Evolutionary conservation across 208 protist species (phyloP).

Genomic region (Trypanosoma caninum): DNA sequence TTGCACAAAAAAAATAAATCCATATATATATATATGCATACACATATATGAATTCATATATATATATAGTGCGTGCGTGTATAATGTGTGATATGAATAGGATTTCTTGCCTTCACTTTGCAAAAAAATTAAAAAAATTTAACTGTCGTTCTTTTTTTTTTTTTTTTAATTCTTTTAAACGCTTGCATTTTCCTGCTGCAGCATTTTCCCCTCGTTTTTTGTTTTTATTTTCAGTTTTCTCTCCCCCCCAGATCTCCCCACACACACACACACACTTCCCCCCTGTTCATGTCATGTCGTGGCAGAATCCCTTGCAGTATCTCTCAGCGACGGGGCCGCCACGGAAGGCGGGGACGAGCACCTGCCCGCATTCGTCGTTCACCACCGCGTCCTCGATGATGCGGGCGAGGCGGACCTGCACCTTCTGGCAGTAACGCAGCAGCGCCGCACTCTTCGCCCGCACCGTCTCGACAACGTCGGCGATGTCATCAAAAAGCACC

Average conservation of each 20-base stretch:
- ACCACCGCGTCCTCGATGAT: conserved; percentile 28
- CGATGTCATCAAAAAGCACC: conserved; percentile 21
- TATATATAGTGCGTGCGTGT: too few relatives aligned
- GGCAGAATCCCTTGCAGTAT: conserved; percentile 23
- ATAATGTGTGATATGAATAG: too few relatives aligned
- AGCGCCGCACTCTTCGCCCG: conserved; percentile 23
- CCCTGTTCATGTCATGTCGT: conserved; percentile 20
- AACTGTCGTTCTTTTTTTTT: neutral
- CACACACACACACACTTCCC: neutral
- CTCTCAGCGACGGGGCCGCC: conserved; percentile 21
- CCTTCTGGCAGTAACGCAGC: conserved; percentile 26
- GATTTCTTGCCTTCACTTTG: too few relatives aligned
- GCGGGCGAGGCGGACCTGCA: conserved; percentile 22
- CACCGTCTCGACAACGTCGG: conserved; percentile 18
- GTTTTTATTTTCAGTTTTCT: neutral
- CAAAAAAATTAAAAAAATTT: too few relatives aligned
- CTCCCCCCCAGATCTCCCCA: neutral
- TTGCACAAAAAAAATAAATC: too few relatives aligned
- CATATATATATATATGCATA: too few relatives aligned
- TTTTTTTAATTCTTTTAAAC: too few relatives aligned
- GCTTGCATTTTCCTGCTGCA: neutral
- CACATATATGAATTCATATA: too few relatives aligned
- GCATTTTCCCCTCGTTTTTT: neutral
- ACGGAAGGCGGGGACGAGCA: conserved; percentile 17
- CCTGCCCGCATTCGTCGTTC: conserved; percentile 22